Conservation (phyloP, 768 basidiomycete species). For the Boletus tomentosulus region DNA sequence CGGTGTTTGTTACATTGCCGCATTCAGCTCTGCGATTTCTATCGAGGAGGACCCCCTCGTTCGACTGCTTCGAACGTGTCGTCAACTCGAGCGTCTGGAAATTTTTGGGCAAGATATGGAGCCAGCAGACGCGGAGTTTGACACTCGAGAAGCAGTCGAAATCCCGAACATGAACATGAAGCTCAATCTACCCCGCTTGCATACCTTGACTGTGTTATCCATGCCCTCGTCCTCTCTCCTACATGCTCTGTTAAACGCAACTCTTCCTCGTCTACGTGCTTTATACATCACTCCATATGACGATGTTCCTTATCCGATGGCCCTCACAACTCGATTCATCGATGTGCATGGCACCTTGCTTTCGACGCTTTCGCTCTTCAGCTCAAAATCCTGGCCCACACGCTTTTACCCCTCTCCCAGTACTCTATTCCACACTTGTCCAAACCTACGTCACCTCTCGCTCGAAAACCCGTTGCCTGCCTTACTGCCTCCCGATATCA, state of each 20-base stretch:
- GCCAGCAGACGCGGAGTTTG: conserved; percentile 43
- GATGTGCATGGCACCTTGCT: conserved; percentile 53
- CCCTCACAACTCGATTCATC: conserved; percentile 58
- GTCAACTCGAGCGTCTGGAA: conserved; percentile 59
- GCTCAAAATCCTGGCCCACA: conserved; percentile 68
- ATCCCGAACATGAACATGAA: conserved; percentile 31
- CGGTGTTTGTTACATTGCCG: conserved; percentile 50
- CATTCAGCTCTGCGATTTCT: conserved; percentile 23
- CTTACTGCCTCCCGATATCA: conserved; percentile 32
- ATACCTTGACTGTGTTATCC: conserved; percentile 57
- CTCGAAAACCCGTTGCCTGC: conserved; percentile 65
- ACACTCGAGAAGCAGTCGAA: conserved; percentile 12
- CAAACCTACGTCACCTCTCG: conserved; percentile 63
- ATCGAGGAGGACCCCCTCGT: conserved; percentile 52
- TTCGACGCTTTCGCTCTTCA: conserved; percentile 59
- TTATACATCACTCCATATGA: conserved; percentile 73
- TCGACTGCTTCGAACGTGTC: conserved; percentile 50
- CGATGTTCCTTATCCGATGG: conserved; percentile 55
- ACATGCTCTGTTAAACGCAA: conserved; percentile 50
- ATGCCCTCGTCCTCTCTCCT: conserved; percentile 65
- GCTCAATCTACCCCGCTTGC: conserved; percentile 54
- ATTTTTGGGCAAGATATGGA: conserved; percentile 59
- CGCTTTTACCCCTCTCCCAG: conserved; percentile 51
- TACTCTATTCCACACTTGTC: conserved; percentile 45
- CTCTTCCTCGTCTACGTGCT: conserved; percentile 59